These are phyloP conservation scores for Penicillium freii DNA, from an alignment of 2,329 filamentous ascomycete species.

Conservation along the genomic window DNA sequence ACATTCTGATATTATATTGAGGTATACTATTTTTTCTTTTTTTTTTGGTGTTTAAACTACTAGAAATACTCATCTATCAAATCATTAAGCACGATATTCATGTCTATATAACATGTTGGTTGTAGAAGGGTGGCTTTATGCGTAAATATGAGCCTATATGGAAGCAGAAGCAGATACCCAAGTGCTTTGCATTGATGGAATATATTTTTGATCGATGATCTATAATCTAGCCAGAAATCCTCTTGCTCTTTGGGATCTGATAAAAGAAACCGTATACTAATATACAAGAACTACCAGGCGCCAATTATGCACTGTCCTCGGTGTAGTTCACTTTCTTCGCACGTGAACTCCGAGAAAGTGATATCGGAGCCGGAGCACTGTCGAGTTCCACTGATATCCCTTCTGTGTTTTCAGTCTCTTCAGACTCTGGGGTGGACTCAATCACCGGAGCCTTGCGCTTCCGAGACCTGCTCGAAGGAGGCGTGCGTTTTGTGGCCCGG, in stretches of 20 bases:
- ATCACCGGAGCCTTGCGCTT: constrained; percentile 34
- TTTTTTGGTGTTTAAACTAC: not conserved
- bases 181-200: not conserved
- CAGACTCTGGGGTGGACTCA: constrained; percentile 29
- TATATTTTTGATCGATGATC: not conserved
- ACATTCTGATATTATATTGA: not conserved
- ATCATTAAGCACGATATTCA: too few species aligned
- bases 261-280: not conserved
- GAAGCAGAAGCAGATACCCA: not conserved
- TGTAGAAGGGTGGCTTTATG: not conserved
- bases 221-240: not conserved
- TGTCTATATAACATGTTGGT: not conserved
- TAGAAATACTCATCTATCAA: not conserved
- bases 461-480: constrained; percentile 18
- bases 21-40: not conserved
- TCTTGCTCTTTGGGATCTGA: not conserved
- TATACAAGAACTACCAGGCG: not conserved
- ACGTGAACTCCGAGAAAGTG: constrained; percentile 30
- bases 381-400: constrained; percentile 3
- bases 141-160: not conserved
- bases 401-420: constrained; percentile 24
- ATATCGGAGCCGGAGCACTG: constrained; percentile 1
- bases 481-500: constrained; percentile 16
- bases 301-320: constrained; percentile 31
- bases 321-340: constrained; percentile 37